These are phyloP conservation scores for Capsella bursapastoris DNA, from an alignment of 345 rosid genomes.

Conservation along the genomic window DNA sequence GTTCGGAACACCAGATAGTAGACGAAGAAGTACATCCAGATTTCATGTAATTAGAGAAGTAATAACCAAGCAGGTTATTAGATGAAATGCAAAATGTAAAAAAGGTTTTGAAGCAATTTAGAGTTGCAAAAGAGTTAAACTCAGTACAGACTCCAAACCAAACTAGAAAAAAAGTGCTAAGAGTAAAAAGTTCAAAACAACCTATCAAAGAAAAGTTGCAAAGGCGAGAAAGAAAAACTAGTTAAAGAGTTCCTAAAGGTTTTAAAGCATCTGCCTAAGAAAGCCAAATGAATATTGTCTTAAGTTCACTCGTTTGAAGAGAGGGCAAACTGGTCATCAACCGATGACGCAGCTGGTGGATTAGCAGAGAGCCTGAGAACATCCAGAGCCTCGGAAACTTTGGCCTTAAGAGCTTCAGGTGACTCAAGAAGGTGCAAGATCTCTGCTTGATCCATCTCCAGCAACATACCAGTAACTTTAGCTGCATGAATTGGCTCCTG, in stretches of 20 bases:
- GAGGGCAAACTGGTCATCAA: constrained; percentile 48
- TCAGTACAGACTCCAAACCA: not conserved
- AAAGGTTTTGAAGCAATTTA: not conserved
- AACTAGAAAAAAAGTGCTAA: constrained; percentile 4
- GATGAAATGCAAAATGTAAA: not conserved
- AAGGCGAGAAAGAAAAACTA: constrained; percentile 11
- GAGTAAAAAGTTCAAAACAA: constrained; percentile 1
- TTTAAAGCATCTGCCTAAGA: constrained; percentile 21
- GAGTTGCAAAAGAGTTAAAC: not conserved
- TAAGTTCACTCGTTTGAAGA: constrained; percentile 34
- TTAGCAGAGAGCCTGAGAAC: constrained; percentile 54
- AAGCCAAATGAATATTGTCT: constrained; percentile 4
- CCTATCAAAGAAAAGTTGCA: constrained; percentile 25
- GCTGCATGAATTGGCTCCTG: constrained; percentile 60
- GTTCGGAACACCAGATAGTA: constrained; percentile 45
- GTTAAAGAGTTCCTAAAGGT: constrained; percentile 19
- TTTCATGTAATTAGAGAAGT: constrained; percentile 46
- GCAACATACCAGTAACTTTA: constrained; percentile 78
- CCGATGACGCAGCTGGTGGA: constrained; percentile 34
- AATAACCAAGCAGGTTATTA: not conserved
- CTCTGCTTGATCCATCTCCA: constrained; percentile 84
- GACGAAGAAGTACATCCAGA: constrained; percentile 82
- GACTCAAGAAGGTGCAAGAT: constrained; percentile 73
- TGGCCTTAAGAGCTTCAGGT: constrained; percentile 67
- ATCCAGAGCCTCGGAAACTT: constrained; percentile 72